Base-by-base conservation (phyloP, 441 rosid species). In the Populus trichocarpa region DNA sequence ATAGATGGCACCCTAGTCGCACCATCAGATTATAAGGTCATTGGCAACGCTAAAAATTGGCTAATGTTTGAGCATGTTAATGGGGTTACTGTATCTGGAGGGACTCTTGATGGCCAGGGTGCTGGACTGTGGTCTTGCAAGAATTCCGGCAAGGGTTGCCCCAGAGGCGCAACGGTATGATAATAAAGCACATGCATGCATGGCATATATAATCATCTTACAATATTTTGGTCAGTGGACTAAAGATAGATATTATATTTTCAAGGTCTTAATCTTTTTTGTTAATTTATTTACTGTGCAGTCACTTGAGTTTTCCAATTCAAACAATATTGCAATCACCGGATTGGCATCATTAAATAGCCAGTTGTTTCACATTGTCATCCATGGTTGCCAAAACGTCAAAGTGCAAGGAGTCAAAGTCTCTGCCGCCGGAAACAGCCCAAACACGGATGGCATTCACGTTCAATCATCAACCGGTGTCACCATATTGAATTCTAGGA, bases 131-230 rank as follows among this genome's bases (percentile, higher is more conserved):
- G 28, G 28, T 26, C 28, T 26, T 26, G 28, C 28, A 26, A 26
- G 28, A 26, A 26, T 26, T 26, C 28, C 28, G 28, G 28, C 28
- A 26, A 85, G 74, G 83, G 78, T 33, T 93, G 98, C 76, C 95
- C 98, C 2, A 32, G 26, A 25, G 94, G 98, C 3, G 91, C 93
- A 40, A 86, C 89, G 81, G 95, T 90, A 83, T 14, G 86, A 77
- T 61, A 42, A 70, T 32, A 13, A 67, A 42, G 3, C 18, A 42
- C 53, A 42, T 42, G 5, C 71, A 53, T 30, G 36, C 13, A 42
- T n/a, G n/a, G n/a, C n/a, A n/a, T n/a, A n/a, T n/a, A n/a, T n/a
- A n/a, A n/a, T n/a, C n/a, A n/a, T n/a, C n/a, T n/a, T n/a, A n/a
- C n/a, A n/a, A 42, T 12, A 0, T 42, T 42, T 42, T 42, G 40